Evolutionary conservation across 495 filamentous ascomycete species (phyloP).

Genomic region (Coniosporium apollinis): DNA sequence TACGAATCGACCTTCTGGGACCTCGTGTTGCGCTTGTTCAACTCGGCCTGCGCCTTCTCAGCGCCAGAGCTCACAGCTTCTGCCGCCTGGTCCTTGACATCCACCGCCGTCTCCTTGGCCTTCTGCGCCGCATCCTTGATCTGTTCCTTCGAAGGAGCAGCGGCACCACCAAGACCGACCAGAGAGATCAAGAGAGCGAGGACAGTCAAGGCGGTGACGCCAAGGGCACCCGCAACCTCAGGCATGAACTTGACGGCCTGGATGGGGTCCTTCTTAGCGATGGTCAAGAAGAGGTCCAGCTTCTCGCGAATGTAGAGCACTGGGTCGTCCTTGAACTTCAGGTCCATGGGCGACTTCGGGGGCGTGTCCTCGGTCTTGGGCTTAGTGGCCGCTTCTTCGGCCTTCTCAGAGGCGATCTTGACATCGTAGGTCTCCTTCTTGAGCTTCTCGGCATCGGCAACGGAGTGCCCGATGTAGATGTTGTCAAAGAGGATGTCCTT

Average conservation of each 20-base stretch:
- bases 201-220: constrained; percentile 48
- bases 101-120: constrained; percentile 53
- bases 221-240: constrained; percentile 70
- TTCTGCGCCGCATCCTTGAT: constrained; percentile 45
- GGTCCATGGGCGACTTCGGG: constrained; percentile 47
- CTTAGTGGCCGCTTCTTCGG: constrained; percentile 64
- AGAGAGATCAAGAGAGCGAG: constrained; percentile 48
- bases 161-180: constrained; percentile 31
- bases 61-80: constrained; percentile 48
- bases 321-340: constrained; percentile 87
- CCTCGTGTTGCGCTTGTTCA: constrained; percentile 46
- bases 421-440: constrained; percentile 83
- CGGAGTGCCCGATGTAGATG: constrained; percentile 98
- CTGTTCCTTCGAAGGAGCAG: constrained; percentile 34
- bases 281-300: constrained; percentile 69
- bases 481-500: constrained; percentile 98
- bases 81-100: constrained; percentile 64
- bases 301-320: constrained; percentile 80
- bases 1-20: too few relatives aligned
- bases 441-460: constrained; percentile 81
- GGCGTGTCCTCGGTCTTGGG: constrained; percentile 55
- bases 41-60: constrained; percentile 30
- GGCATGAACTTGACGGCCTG: constrained; percentile 83
- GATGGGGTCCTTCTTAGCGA: constrained; percentile 75
- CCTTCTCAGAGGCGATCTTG: constrained; percentile 75